Evolutionary conservation across 345 rosid species (phyloP).

Genomic region (Camelina neglecta): DNA sequence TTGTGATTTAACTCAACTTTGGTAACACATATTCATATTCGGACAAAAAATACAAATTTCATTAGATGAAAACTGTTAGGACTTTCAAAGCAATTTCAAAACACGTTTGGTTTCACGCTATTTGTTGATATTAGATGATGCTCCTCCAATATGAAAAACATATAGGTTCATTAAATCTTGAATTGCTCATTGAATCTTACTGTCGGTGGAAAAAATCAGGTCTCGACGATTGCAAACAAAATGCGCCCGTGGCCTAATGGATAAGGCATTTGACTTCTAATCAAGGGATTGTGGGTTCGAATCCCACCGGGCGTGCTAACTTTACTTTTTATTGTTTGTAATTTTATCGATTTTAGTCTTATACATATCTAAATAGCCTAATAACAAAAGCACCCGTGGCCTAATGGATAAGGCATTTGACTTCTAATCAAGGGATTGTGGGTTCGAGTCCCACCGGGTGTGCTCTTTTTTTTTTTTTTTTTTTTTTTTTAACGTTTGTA

Average conservation of each 20-base stretch:
- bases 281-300: conserved; percentile 92
- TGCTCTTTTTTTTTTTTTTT: conserved; percentile 2
- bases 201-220: background rate
- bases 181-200: background rate
- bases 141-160: background rate
- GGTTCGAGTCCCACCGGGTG: conserved; percentile 87
- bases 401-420: conserved; percentile 90
- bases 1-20: background rate
- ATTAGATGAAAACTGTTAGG: background rate
- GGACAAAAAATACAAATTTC: background rate
- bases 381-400: conserved; percentile 50
- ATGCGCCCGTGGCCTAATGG: conserved; percentile 75
- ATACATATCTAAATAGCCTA: accelerated
- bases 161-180: background rate
- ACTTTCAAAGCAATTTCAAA: background rate
- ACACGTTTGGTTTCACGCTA: background rate
- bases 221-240: no score
- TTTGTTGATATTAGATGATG: background rate
- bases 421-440: conserved; percentile 92
- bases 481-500: background rate
- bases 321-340: background rate
- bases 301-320: conserved; percentile 65
- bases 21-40: background rate
- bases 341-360: background rate
- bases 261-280: conserved; percentile 86